Evolutionary conservation across 2,329 filamentous ascomycete species (phyloP).

Genomic region (Neopestalotiopsis clavispora): DNA sequence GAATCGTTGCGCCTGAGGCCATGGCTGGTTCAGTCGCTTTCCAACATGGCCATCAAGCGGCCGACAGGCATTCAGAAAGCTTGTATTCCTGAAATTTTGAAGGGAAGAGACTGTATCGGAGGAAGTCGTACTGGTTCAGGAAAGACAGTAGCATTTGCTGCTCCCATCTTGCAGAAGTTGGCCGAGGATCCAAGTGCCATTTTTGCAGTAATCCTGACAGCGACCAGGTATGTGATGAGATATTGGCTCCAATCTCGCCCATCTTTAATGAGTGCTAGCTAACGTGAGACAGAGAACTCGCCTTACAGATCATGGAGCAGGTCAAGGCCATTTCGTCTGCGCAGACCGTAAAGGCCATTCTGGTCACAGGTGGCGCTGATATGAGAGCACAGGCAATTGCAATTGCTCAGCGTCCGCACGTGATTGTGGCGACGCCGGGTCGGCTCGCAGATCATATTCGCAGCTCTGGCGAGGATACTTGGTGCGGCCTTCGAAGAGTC

Average conservation of each 20-base stretch:
- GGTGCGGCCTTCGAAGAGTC: conserved; percentile 78
- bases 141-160: conserved; percentile 95
- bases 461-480: conserved; percentile 88
- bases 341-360: conserved; percentile 82
- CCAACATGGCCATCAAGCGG: conserved; percentile 77
- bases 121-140: conserved; percentile 94
- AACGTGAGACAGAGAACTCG: conserved; percentile 70
- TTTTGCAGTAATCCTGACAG: conserved; percentile 87
- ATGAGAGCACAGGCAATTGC: conserved; percentile 91
- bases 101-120: conserved; percentile 92
- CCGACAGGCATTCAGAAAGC: conserved; percentile 93
- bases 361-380: conserved; percentile 92
- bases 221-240: conserved; percentile 65
- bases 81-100: conserved; percentile 90
- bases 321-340: conserved; percentile 90
- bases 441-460: conserved; percentile 92
- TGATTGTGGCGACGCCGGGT: conserved; percentile 94
- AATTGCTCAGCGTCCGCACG: conserved; percentile 80
- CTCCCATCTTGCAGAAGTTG: conserved; percentile 93
- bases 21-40: conserved; percentile 86
- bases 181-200: conserved; percentile 90
- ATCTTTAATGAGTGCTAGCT: conserved; percentile 5
- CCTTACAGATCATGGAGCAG: conserved; percentile 95
- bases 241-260: neutral
- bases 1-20: conserved; percentile 74